Percentiles rank a stretch among this genome's conserved stretches.
phyloP scores from a whole-genome alignment of 1,284 basidiomycete genomes.

The Cryptococcus sp. region DNA sequence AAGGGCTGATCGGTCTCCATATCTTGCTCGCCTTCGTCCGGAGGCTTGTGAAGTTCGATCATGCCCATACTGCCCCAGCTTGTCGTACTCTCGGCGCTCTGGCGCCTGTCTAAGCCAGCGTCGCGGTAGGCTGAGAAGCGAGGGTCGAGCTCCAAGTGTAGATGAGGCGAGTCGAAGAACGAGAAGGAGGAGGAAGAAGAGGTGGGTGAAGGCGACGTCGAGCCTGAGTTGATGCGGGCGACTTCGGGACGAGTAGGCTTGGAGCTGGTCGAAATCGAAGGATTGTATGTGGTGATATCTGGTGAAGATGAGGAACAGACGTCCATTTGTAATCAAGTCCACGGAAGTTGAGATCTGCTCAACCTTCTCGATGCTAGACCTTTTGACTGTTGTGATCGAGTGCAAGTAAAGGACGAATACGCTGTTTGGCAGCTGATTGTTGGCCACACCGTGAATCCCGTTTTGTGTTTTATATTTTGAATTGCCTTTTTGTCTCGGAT shows the following conservation, averaged over 20 bases:
- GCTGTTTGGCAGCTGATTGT: neutral
- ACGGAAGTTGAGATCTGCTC: too few relatives aligned
- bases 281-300: too few relatives aligned
- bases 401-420: too few relatives aligned
- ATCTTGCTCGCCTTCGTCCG: neutral
- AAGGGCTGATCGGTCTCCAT: neutral
- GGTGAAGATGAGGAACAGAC: too few relatives aligned
- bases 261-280: too few relatives aligned
- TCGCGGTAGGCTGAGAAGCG: neutral
- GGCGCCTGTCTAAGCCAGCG: slow-evolving; percentile 10
- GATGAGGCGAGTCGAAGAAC: slow-evolving; percentile 19
- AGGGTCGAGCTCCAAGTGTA: neutral
- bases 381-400: too few relatives aligned
- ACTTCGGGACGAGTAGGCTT: too few relatives aligned
- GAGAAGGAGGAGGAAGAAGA: slow-evolving; percentile 17
- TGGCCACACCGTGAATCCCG: neutral
- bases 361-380: too few relatives aligned
- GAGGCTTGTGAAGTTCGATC: slow-evolving; percentile 5
- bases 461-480: neutral
- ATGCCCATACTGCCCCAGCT: slow-evolving; percentile 22
- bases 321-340: too few relatives aligned
- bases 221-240: neutral
- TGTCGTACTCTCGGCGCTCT: slow-evolving; percentile 17
- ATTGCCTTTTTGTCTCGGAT: neutral
- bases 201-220: slow-evolving; percentile 16